These are phyloP conservation scores for Pythium chondricola DNA, from an alignment of 352 stramenopile species.

Conservation along the genomic window DNA sequence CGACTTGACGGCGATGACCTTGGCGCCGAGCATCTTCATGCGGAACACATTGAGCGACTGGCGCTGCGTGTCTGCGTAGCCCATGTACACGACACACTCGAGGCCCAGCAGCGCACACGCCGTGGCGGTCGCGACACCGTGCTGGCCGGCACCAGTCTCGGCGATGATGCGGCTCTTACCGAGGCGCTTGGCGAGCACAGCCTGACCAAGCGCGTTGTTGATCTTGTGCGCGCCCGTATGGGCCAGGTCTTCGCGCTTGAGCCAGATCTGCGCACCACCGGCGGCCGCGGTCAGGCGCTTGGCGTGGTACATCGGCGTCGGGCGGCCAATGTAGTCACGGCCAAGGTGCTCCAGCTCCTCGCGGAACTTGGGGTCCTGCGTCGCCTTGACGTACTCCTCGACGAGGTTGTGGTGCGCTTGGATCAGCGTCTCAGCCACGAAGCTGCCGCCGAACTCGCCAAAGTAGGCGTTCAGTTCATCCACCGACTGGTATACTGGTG, in stretches of 20 bases:
- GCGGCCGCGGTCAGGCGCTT: constrained; percentile 93
- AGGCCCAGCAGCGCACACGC: constrained; percentile 94
- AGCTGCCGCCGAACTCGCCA: constrained; percentile 94
- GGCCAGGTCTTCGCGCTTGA: constrained; percentile 97
- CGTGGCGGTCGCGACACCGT: constrained; percentile 97
- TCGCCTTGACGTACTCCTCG: constrained; percentile 91
- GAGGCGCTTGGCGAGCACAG: constrained; percentile 92
- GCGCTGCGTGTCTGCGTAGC: constrained; percentile 95
- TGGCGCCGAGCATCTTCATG: constrained; percentile 99
- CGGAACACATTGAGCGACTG: constrained; percentile 98
- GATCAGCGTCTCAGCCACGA: constrained; percentile 97
- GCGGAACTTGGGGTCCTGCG: constrained; percentile 92
- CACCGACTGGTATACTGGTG: constrained; percentile 50
- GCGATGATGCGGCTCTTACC: constrained; percentile 98
- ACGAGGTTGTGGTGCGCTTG: constrained; percentile 95
- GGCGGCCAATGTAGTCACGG: constrained; percentile 88
- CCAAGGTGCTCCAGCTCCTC: constrained; percentile 95
- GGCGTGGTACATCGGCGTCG: constrained; percentile 96
- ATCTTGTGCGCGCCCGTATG: constrained; percentile 99
- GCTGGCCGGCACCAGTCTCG: constrained; percentile 97
- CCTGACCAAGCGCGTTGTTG: constrained; percentile 98
- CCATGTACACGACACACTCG: constrained; percentile 99
- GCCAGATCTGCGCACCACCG: constrained; percentile 94
- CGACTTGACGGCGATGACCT: constrained; percentile 95
- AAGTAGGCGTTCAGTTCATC: constrained; percentile 84